Evolutionary conservation across 768 basidiomycete genomes (phyloP), one percentile per base, ranked within the genome.

Genomic region (Hortiboletus campestris): DNA sequence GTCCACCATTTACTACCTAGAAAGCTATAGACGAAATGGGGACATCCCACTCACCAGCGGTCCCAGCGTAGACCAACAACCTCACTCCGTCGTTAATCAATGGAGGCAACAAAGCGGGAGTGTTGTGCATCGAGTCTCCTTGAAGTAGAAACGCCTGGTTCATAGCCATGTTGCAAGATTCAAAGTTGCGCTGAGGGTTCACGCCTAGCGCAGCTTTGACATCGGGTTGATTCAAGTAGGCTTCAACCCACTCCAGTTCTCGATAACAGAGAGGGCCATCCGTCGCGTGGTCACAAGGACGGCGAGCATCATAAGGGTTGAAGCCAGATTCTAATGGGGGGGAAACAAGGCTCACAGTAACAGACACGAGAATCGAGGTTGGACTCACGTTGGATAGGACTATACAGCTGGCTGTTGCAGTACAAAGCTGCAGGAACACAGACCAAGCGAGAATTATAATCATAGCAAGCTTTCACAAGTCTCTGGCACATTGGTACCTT

Each of bases 241-340:
- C 81, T 62, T 97, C 95, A 66, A 97, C 84, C 90, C 91, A 97
- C 17, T 71, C 64, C 81, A 97, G 85, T 74, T 96, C 79, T 55
- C 69, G 76, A 69, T 91, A 93, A 75, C 91, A 93, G 3, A 91
- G 76, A 3, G 80, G 75, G 4, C 86, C 88, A 57, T 94, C 88
- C 63, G 80, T 81, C 29, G 76, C 58, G 39, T 78, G 81, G 67
- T 97, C 86, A 66, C 95, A 97, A 58, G 75, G 78, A 53, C 70
- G 74, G 58, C 93, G 85, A 4, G 91, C 88, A 64, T 98, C 95
- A 71, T 98, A 98, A 10, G 91, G 85, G 73, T 98, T 98, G 46
- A 87, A 69, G 3, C 88, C 89, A n/a, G 78, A 74, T 68, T 84
- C 85, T 88, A 38, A 56, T 9, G 32, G 36, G 44, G 16, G 44